These are phyloP conservation scores for Rhizopogon roseolus DNA, from an alignment of 768 basidiomycete species.

Conservation along the genomic window DNA sequence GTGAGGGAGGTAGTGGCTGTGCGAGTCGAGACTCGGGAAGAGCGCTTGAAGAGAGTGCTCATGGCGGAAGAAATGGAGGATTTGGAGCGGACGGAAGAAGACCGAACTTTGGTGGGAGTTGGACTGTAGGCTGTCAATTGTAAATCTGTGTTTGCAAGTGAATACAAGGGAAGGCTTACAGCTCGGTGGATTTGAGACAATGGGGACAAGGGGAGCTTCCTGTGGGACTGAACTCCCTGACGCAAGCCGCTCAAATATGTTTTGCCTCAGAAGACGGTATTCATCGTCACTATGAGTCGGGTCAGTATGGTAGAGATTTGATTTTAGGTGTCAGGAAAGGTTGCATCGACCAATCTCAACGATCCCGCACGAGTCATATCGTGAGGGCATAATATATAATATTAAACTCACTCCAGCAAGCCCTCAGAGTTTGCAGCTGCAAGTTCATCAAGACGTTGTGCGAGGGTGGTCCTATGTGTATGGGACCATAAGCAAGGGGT, in stretches of 20 bases:
- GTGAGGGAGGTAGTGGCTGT: slow-evolving; percentile 37
- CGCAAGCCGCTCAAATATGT: slow-evolving; percentile 76
- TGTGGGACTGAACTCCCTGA: slow-evolving; percentile 51
- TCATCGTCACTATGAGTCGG: slow-evolving; percentile 64
- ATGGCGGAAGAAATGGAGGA: slow-evolving; percentile 48
- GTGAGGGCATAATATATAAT: background rate
- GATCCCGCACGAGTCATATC: background rate
- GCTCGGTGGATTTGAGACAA: slow-evolving; percentile 29
- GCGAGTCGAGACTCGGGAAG: slow-evolving; percentile 27
- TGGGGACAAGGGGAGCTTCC: slow-evolving; percentile 60
- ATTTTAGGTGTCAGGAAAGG: background rate
- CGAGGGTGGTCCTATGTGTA: slow-evolving; percentile 58
- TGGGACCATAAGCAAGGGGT: slow-evolving; percentile 9
- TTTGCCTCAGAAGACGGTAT: slow-evolving; percentile 79
- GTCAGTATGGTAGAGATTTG: background rate
- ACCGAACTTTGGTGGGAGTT: slow-evolving; percentile 29
- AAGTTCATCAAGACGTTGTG: slow-evolving; percentile 77
- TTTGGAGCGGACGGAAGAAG: slow-evolving; percentile 50
- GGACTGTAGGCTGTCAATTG: slow-evolving; percentile 6
- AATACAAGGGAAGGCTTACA: background rate
- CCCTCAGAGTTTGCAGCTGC: slow-evolving; percentile 79
- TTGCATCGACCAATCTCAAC: background rate
- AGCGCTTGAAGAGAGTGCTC: slow-evolving; percentile 48
- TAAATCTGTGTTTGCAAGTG: slow-evolving; percentile 8
- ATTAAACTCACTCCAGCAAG: slow-evolving; percentile 56